Conservation (phyloP, 78 protist genomes). For the Goniomonas avonlea region DNA sequence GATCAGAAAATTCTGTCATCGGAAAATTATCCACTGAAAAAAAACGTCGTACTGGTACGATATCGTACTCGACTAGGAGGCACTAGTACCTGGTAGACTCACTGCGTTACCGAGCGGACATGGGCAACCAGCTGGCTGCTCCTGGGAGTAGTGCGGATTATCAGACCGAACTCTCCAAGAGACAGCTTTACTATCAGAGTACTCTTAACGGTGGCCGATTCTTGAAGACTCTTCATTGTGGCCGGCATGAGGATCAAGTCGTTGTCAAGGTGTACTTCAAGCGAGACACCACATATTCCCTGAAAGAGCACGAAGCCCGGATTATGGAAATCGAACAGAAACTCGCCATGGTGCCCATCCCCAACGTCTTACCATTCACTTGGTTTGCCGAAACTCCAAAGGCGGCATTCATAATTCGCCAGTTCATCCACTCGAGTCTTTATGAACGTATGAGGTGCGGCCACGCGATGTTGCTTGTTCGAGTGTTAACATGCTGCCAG, state of each 20-base stretch:
- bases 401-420: slow-evolving; percentile 67
- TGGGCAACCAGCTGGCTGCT: slow-evolving; percentile 16
- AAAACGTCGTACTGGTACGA: no score
- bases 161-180: slow-evolving; percentile 8
- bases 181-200: not conserved
- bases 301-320: slow-evolving; percentile 23
- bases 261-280: slow-evolving; percentile 68
- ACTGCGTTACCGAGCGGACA: not conserved
- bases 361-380: slow-evolving; percentile 66
- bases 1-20: no score
- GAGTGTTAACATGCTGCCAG: not conserved
- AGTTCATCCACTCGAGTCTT: slow-evolving; percentile 45
- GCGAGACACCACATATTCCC: slow-evolving; percentile 21
- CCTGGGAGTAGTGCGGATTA: not conserved
- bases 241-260: slow-evolving; percentile 38
- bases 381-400: slow-evolving; percentile 53
- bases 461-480: not conserved
- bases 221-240: slow-evolving; percentile 15
- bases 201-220: slow-evolving; percentile 34
- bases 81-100: not conserved
- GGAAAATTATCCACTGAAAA: not conserved
- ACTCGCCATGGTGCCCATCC: not conserved
- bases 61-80: no score
- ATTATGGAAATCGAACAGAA: slow-evolving; percentile 31
- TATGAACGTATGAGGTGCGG: slow-evolving; percentile 48